Evolutionary conservation across 306 rosid genomes (phyloP), one percentile per base, ranked within the genome.

Genomic region (Carpinus fangiana): DNA sequence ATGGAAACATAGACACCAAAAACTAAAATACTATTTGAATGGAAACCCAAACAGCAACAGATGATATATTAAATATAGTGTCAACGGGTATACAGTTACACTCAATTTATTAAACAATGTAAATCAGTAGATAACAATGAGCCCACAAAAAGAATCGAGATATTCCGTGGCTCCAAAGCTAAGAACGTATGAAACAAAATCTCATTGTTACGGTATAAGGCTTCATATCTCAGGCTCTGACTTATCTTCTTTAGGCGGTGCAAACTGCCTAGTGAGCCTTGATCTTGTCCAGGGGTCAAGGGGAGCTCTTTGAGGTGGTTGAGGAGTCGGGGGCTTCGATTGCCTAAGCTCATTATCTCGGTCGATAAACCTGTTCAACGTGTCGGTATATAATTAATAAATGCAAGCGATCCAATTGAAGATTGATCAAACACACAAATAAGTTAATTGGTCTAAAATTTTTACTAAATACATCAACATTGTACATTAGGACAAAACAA

Each of bases 271-370:
- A 76, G 75, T 81, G 73, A 92, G 98, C 67, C 82, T 88, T 53
- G 99, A 93, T 69, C 88, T 82, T 51, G 94, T 76, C 97, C 97
- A 95, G 28, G 99, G 99, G 84, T 92, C 98, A 62, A 93, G 43
- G 62, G 99, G 88, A 74, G 88, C 86, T 84, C 80, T 87, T 84
- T 84, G 90, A n/a, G 92, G 97, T 66, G 87, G 89, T 79, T 87
- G 98, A 70, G 99, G 90, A 72, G 88, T 79, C 14, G 96, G 91
- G 60, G 94, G 93, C 87, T 93, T 95, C 20, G 99, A 80, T 77
- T 93, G 93, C 82, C 93, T 90, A 11, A 95, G 96, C 79, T 93
- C 96, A 81, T 90, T 91, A 55, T 91, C 96, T 79, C 96, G 76
- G 81, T 91, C 98, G 16, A 95, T 83, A 75, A 93, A 93, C 92